Evolutionary conservation across 2,329 filamentous ascomycete genomes (phyloP).

Genomic region (Fusarium gaditjirri): DNA sequence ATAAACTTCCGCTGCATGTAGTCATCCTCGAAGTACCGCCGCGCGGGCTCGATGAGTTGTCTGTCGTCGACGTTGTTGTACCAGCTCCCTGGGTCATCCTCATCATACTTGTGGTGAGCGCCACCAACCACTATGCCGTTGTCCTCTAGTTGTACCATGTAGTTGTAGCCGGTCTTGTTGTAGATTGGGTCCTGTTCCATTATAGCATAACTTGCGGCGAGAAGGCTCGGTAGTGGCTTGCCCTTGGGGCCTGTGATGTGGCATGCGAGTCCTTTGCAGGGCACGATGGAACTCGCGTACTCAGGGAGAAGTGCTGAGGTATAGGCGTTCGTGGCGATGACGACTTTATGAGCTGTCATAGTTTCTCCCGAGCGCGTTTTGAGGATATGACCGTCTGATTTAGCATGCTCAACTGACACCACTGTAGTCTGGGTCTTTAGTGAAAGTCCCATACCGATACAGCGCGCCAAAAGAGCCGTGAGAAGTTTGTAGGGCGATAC

Average conservation of each 20-base stretch:
- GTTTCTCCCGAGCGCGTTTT: not conserved
- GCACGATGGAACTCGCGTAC: not conserved
- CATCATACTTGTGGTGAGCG: not conserved
- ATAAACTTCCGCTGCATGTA: not conserved
- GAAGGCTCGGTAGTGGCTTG: not conserved
- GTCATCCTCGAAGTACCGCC: not conserved
- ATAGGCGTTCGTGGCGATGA: not conserved
- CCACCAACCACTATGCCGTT: not conserved
- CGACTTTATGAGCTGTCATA: not conserved
- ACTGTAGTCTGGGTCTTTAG: not conserved
- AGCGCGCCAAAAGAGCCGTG: not conserved
- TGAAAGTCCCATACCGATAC: not conserved
- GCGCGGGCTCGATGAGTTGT: not conserved
- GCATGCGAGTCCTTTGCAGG: not conserved
- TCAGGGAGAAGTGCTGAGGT: not conserved
- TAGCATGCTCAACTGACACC: not conserved
- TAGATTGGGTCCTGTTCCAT: not conserved
- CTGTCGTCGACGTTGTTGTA: not conserved
- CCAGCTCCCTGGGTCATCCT: not conserved
- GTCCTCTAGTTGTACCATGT: not conserved
- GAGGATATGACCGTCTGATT: not conserved
- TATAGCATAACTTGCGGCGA: not conserved
- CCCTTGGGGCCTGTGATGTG: not conserved
- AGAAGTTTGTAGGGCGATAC: not conserved
- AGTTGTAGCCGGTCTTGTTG: not conserved